These are phyloP conservation scores for Salix udensis DNA, from an alignment of 345 rosid species.

Conservation along the genomic window DNA sequence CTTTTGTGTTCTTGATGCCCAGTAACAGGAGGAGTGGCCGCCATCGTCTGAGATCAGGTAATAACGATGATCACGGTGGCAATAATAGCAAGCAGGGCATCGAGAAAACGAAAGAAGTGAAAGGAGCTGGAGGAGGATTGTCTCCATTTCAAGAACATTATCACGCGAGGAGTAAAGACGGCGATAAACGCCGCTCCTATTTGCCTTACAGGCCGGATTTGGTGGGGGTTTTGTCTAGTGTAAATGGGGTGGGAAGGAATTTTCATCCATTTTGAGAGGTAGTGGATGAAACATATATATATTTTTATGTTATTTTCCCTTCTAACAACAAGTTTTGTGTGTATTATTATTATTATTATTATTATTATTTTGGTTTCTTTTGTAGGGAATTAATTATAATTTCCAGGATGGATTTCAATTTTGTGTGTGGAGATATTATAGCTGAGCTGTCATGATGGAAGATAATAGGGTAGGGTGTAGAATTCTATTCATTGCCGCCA, in stretches of 20 bases:
- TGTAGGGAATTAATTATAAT: background rate
- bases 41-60: conserved; percentile 12
- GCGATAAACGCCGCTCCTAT: conserved; percentile 40
- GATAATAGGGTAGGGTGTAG: too few species aligned
- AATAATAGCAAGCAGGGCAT: background rate
- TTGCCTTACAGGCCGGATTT: conserved; percentile 52
- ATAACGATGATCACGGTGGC: background rate
- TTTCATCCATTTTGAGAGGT: conserved; percentile 53
- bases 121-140: background rate
- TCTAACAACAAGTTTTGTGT: background rate
- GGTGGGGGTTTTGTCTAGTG: conserved; percentile 46
- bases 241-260: conserved; percentile 47
- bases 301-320: background rate
- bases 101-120: background rate
- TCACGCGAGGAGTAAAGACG: conserved; percentile 23
- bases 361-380: background rate
- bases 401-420: background rate
- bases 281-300: background rate
- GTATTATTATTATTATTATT: background rate
- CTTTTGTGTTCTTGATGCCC: conserved; percentile 41
- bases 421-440: background rate
- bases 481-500: too few species aligned
- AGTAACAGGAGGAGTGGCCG: background rate
- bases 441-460: background rate
- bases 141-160: background rate